Conservation (phyloP, 306 rosid species). For the Cercis canadensis region DNA sequence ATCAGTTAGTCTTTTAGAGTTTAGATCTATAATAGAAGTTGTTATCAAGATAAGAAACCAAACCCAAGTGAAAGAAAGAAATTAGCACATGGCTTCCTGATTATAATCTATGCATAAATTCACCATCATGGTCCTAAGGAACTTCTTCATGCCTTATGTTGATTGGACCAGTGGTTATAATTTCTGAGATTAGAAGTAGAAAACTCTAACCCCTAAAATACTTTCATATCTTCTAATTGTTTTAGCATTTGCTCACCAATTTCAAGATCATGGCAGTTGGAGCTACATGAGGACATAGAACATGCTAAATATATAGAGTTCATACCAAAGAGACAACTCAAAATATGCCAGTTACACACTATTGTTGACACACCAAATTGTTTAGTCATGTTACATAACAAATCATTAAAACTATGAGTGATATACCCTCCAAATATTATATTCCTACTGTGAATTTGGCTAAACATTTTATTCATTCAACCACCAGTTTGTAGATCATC, state of each 20-base stretch:
- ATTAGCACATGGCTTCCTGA: conserved; percentile 30
- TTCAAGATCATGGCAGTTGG: background rate
- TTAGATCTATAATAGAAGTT: conserved; percentile 11
- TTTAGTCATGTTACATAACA: background rate
- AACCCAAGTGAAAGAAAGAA: conserved; percentile 29
- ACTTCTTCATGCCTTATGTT: conserved; percentile 2
- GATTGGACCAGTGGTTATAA: background rate
- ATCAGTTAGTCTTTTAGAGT: conserved; percentile 1
- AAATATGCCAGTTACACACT: background rate
- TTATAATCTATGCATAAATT: conserved; percentile 8
- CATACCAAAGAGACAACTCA: background rate
- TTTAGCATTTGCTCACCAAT: background rate
- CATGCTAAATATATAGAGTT: conserved; percentile 1
- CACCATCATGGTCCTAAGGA: conserved; percentile 5
- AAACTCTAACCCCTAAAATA: no score
- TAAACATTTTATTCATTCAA: conserved; percentile 14
- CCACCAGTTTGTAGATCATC: background rate
- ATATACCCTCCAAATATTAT: background rate
- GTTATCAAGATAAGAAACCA: conserved; percentile 7
- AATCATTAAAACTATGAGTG: background rate
- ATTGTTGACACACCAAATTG: background rate
- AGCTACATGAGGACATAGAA: background rate
- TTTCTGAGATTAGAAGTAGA: background rate
- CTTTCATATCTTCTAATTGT: no score
- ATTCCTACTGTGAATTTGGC: background rate